Percentiles rank a stretch among this genome's conserved stretches.
Evolutionary conservation across 129 eudicot genomes (phyloP).

Genomic region (Gnaphalium uliginosum): DNA sequence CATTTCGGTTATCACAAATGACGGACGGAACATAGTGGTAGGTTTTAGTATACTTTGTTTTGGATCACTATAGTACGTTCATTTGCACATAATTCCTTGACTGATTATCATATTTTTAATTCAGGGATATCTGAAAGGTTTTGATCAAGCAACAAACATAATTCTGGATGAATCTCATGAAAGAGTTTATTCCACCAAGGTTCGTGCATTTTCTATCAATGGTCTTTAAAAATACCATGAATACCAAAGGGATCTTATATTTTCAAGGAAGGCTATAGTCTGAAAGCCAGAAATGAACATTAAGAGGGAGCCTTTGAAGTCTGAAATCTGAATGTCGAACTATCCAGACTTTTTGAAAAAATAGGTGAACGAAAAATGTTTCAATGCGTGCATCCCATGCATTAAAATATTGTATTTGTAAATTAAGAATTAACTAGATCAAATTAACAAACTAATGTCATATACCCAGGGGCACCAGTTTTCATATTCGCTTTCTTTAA

Average conservation of each 20-base stretch:
- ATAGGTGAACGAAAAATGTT: background rate
- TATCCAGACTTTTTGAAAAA: background rate
- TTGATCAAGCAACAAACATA: constrained; percentile 86
- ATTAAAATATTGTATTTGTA: too few relatives aligned
- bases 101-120: background rate
- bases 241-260: background rate
- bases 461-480: background rate
- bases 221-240: background rate
- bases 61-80: background rate
- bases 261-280: background rate
- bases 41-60: constrained; percentile 20
- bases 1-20: constrained; percentile 80
- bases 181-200: constrained; percentile 57
- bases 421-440: background rate
- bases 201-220: constrained; percentile 11
- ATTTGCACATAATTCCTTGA: background rate
- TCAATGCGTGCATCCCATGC: background rate
- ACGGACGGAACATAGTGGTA: constrained; percentile 89
- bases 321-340: background rate
- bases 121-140: constrained; percentile 82
- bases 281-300: background rate
- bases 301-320: background rate
- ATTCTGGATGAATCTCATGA: constrained; percentile 96
- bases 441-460: background rate
- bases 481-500: background rate